These are phyloP conservation scores for Pogostemon cablin DNA, from an alignment of 257 asterid genomes.

Conservation along the genomic window DNA sequence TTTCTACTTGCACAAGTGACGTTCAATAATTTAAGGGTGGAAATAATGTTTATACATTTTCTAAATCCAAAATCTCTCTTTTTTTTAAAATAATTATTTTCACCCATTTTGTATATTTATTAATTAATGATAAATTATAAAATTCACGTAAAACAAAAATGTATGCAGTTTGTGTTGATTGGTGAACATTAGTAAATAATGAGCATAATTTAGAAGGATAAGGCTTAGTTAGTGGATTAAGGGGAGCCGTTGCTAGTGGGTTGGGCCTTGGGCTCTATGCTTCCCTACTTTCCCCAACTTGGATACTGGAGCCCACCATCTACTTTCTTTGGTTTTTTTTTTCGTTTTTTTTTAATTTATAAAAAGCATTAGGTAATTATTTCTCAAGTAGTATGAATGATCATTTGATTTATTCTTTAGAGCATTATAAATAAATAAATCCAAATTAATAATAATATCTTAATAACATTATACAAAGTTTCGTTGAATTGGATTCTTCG, in stretches of 20 bases:
- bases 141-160: neutral
- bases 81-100: too few relatives aligned
- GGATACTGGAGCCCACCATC: constrained; percentile 28
- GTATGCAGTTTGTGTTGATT: neutral
- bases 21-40: too few relatives aligned
- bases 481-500: too few relatives aligned
- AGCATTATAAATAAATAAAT: too few relatives aligned
- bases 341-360: neutral
- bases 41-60: too few relatives aligned
- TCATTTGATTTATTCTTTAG: too few relatives aligned
- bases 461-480: too few relatives aligned
- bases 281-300: constrained; percentile 6
- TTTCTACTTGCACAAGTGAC: too few relatives aligned
- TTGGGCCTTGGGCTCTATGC: constrained; percentile 26
- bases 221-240: constrained; percentile 32
- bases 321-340: neutral
- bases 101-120: too few relatives aligned
- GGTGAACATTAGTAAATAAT: constrained; percentile 19
- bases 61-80: too few relatives aligned
- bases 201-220: constrained; percentile 24
- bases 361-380: neutral
- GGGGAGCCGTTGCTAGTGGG: constrained; percentile 37
- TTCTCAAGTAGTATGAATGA: too few relatives aligned
- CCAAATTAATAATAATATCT: too few relatives aligned
- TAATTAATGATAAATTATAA: neutral